A percentile compares a stretch with the other conserved stretches of the same genome.
These are phyloP conservation scores for Phytopythium mirpurense DNA, from an alignment of 352 stramenopile genomes.

Conservation along the genomic window DNA sequence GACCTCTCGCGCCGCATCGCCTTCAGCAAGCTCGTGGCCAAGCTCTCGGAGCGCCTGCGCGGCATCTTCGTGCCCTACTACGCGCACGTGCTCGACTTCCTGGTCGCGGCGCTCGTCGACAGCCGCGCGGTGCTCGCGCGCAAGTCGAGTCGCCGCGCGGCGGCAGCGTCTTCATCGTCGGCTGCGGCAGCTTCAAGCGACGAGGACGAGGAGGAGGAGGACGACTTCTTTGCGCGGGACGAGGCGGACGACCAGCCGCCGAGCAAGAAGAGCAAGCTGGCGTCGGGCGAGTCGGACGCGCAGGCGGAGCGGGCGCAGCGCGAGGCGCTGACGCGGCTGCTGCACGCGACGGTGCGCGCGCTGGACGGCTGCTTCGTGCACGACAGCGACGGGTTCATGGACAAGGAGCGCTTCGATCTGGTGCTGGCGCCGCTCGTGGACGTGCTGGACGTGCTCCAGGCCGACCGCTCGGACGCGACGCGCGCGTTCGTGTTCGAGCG, in stretches of 20 bases:
- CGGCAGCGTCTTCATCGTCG: slow-evolving; percentile 10
- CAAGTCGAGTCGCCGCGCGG: slow-evolving; percentile 20
- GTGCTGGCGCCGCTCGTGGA: slow-evolving; percentile 74
- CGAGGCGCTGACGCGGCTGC: slow-evolving; percentile 35
- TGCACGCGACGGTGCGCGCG: slow-evolving; percentile 56
- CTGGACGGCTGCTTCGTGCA: slow-evolving; percentile 83
- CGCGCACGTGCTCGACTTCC: slow-evolving; percentile 61
- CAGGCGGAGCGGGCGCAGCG: slow-evolving; percentile 20
- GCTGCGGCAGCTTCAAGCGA: slow-evolving; percentile 26
- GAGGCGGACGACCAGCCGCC: slow-evolving; percentile 19
- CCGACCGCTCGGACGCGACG: slow-evolving; percentile 21
- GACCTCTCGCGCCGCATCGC: slow-evolving; percentile 48
- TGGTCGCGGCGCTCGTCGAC: slow-evolving; percentile 41
- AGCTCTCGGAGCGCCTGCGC: slow-evolving; percentile 74
- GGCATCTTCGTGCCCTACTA: slow-evolving; percentile 90
- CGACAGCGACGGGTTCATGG: slow-evolving; percentile 83
- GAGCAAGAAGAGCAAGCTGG: slow-evolving; percentile 56
- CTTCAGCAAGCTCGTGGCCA: slow-evolving; percentile 79
- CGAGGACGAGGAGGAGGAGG: slow-evolving; percentile 31
- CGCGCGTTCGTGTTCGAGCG: slow-evolving; percentile 62
- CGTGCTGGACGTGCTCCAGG: slow-evolving; percentile 63
- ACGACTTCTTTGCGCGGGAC: slow-evolving; percentile 51
- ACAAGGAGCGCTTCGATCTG: slow-evolving; percentile 82
- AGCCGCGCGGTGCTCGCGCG: slow-evolving; percentile 43
- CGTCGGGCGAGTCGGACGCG: slow-evolving; percentile 11